Evolutionary conservation across 306 rosid species (phyloP).

Genomic region (Oemleria cerasiformis): DNA sequence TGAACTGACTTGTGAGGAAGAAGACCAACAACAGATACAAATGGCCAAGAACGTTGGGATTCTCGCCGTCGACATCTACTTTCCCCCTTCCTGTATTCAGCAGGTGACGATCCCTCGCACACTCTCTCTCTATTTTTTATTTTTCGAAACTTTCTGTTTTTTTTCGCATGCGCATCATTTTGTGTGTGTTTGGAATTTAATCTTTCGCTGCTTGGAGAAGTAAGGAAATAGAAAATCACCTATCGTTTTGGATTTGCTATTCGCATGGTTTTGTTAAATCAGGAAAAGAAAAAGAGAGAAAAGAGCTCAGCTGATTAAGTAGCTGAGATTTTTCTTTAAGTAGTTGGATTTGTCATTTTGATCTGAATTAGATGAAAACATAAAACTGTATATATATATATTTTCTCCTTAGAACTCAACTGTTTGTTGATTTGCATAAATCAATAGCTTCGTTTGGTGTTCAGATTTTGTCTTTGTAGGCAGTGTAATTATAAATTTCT

Average conservation of each 20-base stretch:
- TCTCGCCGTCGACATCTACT: slow-evolving; percentile 91
- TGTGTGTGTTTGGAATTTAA: not conserved
- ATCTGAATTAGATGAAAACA: slow-evolving; percentile 5
- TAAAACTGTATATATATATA: not conserved
- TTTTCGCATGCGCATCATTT: not conserved
- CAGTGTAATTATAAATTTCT: not conserved
- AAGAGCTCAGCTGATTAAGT: slow-evolving; percentile 1
- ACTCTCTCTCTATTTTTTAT: not conserved
- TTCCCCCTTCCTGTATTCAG: slow-evolving; percentile 76
- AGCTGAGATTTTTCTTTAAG: not conserved
- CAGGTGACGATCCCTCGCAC: slow-evolving; percentile 55
- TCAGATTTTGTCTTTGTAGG: not conserved
- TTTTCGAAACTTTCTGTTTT: too few relatives aligned
- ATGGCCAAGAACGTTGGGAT: slow-evolving; percentile 92
- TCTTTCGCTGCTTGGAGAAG: not conserved
- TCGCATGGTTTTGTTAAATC: not conserved
- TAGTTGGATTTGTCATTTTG: not conserved
- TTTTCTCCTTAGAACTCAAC: not conserved
- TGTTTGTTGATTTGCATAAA: not conserved
- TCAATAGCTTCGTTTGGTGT: not conserved
- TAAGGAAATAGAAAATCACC: not conserved
- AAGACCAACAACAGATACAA: slow-evolving; percentile 3
- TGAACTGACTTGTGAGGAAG: not conserved
- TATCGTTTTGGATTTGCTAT: not conserved
- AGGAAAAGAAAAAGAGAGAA: not conserved